Percentiles rank a stretch among this genome's conserved stretches.
Evolutionary conservation across 2,329 filamentous ascomycete genomes (phyloP).

Genomic region (Stylonectria norvegica): DNA sequence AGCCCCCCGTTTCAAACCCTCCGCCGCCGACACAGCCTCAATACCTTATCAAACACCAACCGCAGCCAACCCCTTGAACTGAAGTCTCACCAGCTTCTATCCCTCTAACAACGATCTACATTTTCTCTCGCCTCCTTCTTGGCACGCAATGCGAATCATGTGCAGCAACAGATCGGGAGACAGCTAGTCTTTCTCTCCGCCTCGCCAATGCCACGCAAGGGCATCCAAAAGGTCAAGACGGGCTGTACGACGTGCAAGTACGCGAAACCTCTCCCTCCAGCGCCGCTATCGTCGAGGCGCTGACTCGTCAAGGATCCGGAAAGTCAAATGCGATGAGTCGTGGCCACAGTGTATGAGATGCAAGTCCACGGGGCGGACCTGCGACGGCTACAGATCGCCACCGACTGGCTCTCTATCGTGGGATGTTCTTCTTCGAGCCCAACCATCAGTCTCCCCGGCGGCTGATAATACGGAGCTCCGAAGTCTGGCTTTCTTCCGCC

Average conservation of each 20-base stretch:
- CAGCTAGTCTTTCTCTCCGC: slow-evolving; percentile 3
- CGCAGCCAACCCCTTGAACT: background rate
- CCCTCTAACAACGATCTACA: background rate
- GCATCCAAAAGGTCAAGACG: slow-evolving; percentile 38
- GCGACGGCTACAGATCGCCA: slow-evolving; percentile 50
- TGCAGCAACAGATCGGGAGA: background rate
- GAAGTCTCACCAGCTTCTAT: background rate
- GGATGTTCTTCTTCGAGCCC: slow-evolving; percentile 33
- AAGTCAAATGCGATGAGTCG: slow-evolving; percentile 56
- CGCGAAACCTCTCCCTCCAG: slow-evolving; percentile 21
- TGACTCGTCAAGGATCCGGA: slow-evolving; percentile 41
- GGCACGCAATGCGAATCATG: background rate
- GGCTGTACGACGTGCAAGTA: slow-evolving; percentile 56
- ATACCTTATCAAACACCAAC: no score
- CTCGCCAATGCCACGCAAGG: slow-evolving; percentile 22
- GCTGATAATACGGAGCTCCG: slow-evolving; percentile 29
- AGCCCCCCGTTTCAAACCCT: background rate
- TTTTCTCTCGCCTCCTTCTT: background rate
- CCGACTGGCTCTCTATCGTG: slow-evolving; percentile 30
- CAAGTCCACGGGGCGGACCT: slow-evolving; percentile 49
- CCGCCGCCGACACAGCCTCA: background rate
- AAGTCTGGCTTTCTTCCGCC: slow-evolving; percentile 37
- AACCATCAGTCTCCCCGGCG: slow-evolving; percentile 17
- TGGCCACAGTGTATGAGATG: slow-evolving; percentile 51
- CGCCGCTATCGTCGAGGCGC: background rate